Evolutionary conservation across 2,329 filamentous ascomycete species (phyloP).

Genomic region (Pleurostoma richardsiae): DNA sequence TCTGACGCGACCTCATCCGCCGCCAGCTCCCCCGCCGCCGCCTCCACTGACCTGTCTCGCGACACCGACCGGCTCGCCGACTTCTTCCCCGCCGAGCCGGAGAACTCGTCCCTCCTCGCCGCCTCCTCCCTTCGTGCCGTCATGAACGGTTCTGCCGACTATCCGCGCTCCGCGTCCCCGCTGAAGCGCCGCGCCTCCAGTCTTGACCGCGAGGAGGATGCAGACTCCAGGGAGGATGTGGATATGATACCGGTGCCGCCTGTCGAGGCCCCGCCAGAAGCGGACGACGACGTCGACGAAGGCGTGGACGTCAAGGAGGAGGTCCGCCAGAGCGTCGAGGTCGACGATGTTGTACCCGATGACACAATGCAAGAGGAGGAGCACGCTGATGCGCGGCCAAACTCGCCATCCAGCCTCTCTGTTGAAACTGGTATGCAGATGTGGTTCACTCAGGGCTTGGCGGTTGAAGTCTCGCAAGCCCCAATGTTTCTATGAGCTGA

Average conservation of each 20-base stretch:
- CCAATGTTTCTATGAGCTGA: no score
- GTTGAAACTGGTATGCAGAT: no score
- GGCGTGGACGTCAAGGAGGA: not conserved
- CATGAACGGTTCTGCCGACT: conserved; percentile 55
- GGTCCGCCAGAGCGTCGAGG: no score
- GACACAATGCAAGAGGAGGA: no score
- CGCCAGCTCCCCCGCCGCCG: conserved; percentile 53
- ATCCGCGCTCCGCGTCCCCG: conserved; percentile 57
- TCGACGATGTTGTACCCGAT: no score
- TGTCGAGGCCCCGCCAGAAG: conserved; percentile 1
- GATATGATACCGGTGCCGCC: conserved; percentile 34
- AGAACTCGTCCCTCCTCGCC: conserved; percentile 46
- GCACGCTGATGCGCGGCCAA: no score
- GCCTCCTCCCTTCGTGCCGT: conserved; percentile 40
- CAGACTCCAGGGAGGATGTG: conserved; percentile 35
- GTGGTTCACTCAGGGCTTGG: no score
- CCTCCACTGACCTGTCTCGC: conserved; percentile 52
- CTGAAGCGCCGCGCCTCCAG: conserved; percentile 60
- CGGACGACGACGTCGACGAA: not conserved
- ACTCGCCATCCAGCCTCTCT: no score
- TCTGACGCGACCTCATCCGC: conserved; percentile 49
- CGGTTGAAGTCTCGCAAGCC: no score
- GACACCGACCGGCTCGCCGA: conserved; percentile 49
- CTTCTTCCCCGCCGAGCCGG: conserved; percentile 36
- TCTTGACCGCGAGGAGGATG: conserved; percentile 47